phyloP scores from a whole-genome alignment of 2,329 filamentous ascomycete species.

The Chrysoporthe austroafricana region DNA sequence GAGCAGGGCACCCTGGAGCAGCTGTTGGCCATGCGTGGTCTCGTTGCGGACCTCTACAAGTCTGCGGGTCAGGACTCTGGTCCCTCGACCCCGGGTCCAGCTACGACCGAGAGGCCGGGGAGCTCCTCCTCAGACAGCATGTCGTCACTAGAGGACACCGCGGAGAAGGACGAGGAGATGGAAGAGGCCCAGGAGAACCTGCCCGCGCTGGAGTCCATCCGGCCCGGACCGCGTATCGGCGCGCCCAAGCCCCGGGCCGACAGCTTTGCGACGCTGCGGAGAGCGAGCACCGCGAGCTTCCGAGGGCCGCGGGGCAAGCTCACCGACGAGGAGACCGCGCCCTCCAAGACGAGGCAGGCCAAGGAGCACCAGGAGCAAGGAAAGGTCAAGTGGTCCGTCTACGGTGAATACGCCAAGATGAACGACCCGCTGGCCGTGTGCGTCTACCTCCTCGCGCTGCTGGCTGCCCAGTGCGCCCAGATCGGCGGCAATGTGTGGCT shows the following conservation, averaged over 20 bases:
- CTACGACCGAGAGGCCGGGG: slow-evolving; percentile 44
- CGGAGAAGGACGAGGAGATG: slow-evolving; percentile 67
- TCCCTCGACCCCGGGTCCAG: slow-evolving; percentile 17
- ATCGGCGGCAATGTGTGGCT: slow-evolving; percentile 91
- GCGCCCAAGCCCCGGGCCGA: slow-evolving; percentile 62
- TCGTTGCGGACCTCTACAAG: slow-evolving; percentile 82
- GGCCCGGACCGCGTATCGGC: slow-evolving; percentile 24
- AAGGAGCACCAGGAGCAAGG: slow-evolving; percentile 93
- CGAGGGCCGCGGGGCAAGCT: slow-evolving; percentile 82
- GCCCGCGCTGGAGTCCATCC: slow-evolving; percentile 58
- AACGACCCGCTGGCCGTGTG: slow-evolving; percentile 85
- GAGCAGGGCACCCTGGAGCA: slow-evolving; percentile 92
- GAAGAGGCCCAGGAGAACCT: slow-evolving; percentile 79
- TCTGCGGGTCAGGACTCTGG: slow-evolving; percentile 66
- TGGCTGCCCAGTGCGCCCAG: slow-evolving; percentile 80
- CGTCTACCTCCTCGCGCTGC: slow-evolving; percentile 76
- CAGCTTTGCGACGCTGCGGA: slow-evolving; percentile 80
- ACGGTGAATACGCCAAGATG: slow-evolving; percentile 90
- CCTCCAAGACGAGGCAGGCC: slow-evolving; percentile 77
- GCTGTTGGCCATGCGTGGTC: slow-evolving; percentile 90
- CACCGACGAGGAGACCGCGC: slow-evolving; percentile 78
- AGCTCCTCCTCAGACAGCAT: slow-evolving; percentile 52
- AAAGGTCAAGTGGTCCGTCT: slow-evolving; percentile 96
- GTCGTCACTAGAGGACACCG: slow-evolving; percentile 59
- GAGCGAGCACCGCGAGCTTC: slow-evolving; percentile 91